Evolutionary conservation across 192 early-diverging fungal genomes (phyloP).

Genomic region (Coemansia sp.): DNA sequence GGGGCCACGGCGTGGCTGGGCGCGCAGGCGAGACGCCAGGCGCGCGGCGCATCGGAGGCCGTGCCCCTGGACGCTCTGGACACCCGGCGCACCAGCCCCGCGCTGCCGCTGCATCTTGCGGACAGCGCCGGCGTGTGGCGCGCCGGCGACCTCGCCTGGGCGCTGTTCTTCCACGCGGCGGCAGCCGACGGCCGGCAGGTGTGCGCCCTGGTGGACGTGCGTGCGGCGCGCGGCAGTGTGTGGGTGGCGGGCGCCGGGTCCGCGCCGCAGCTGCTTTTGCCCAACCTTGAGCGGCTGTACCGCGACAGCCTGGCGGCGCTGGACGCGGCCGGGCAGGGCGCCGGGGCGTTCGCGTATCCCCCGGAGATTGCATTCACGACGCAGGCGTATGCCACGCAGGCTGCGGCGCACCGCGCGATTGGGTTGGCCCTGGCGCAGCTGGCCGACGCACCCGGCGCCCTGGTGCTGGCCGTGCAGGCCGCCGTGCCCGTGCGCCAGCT

Average conservation of each 20-base stretch:
- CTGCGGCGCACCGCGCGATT: conserved; percentile 49
- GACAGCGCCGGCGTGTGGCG: conserved; percentile 8
- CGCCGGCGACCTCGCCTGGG: conserved; percentile 55
- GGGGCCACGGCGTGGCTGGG: conserved; percentile 57
- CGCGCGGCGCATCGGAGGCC: conserved; percentile 24
- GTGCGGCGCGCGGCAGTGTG: conserved; percentile 55
- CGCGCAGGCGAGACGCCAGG: conserved; percentile 16
- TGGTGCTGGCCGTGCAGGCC: conserved; percentile 71
- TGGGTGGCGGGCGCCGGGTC: conserved; percentile 71
- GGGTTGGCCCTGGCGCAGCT: conserved; percentile 61
- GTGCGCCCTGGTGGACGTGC: conserved; percentile 68
- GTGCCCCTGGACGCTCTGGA: conserved; percentile 37
- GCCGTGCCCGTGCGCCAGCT: conserved; percentile 54
- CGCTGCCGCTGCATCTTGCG: conserved; percentile 13
- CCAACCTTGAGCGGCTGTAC: conserved; percentile 70
- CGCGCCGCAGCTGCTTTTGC: conserved; percentile 61
- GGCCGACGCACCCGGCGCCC: conserved; percentile 58
- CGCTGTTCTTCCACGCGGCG: conserved; percentile 76
- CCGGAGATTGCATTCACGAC: conserved; percentile 25
- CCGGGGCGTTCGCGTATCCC: conserved; percentile 46
- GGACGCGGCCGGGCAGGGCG: conserved; percentile 8
- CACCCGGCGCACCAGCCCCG: conserved; percentile 20
- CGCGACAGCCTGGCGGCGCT: conserved; percentile 49
- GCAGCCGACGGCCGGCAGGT: conserved; percentile 50
- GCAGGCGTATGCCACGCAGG: conserved; percentile 24